Base-by-base conservation (phyloP, 2,329 filamentous ascomycete genomes). In the Aspergillus piperis region DNA sequence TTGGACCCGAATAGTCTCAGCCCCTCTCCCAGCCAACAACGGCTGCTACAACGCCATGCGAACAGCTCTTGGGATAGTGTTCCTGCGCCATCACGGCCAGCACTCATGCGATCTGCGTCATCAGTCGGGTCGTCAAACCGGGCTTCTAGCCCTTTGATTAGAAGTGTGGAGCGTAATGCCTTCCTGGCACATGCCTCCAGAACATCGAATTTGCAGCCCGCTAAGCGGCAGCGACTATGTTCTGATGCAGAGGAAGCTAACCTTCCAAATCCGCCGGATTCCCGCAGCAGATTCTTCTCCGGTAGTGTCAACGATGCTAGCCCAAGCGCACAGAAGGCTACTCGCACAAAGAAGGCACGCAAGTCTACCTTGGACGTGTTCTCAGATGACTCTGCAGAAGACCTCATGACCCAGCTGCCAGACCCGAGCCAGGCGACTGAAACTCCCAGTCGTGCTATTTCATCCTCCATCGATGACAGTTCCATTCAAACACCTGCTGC, bases 1-100 rank as follows among this genome's bases (percentile, higher is more conserved):
- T 76, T 90, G 21, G 86, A 90, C 70, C 84, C 86, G 0, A 90
- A 90, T 69, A 83, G 79, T 62, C 86, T 90, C 69, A 87, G 85
- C 0, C 86, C 85, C 21, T 89, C 88, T 8, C 86, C 86, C 19
- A 88, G 82, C 66, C 88, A 90, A 68, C 84, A 86, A 70, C 62
- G 56, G 56, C 58, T 88, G 10, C 74, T 90, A 23, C 78, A 84
- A 61, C 77, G 82, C 44, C 83, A 87, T 69, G 76, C 77, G 53
- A 80, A 77, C 44, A 78, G 71, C 21, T 82, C 83, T 11, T 89
- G 86, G 86, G 78, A 80, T 52, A 79, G 84, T 27, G 81, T 79
- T 44, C 77, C 81, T 55, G 80, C 79, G 27, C 78, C 79, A 61
- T 70, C 70, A n/a, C 78, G 73, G 38, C 70, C 70, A 48, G 71